Conservation (phyloP, 2,329 filamentous ascomycete species). For the Scedosporium minutisporum region DNA sequence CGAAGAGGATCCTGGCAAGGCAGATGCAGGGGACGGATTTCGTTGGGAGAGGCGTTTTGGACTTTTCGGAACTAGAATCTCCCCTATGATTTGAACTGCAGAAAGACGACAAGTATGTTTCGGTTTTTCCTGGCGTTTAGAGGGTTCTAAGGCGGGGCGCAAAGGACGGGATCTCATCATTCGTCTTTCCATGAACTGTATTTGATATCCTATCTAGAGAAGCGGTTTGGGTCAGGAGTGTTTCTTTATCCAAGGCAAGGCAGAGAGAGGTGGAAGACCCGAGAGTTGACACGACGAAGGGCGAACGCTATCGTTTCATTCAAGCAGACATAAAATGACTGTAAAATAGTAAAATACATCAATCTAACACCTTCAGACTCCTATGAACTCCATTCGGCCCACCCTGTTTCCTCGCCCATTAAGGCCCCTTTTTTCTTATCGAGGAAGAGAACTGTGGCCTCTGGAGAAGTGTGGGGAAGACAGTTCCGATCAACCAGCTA, state of each 20-base stretch:
- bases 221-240: too few species aligned
- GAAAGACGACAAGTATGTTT: neutral
- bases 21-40: conserved; percentile 32
- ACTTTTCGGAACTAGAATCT: conserved; percentile 55
- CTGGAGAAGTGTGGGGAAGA: neutral
- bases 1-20: conserved; percentile 29
- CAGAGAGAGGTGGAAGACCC: too few species aligned
- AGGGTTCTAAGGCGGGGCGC: too few species aligned
- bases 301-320: neutral
- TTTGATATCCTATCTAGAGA: too few species aligned
- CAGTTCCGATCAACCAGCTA: neutral
- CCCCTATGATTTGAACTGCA: too few species aligned
- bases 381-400: neutral
- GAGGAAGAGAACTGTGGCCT: neutral
- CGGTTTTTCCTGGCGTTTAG: neutral
- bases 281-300: conserved; percentile 6
- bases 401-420: neutral
- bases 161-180: too few species aligned
- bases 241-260: too few species aligned
- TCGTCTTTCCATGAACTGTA: too few species aligned
- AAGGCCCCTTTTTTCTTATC: conserved; percentile 3
- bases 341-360: conserved; percentile 8
- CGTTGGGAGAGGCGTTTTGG: conserved; percentile 56
- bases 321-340: neutral
- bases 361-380: neutral